phyloP scores from a whole-genome alignment of 257 asterid species.

The Linderniella brevidens region DNA sequence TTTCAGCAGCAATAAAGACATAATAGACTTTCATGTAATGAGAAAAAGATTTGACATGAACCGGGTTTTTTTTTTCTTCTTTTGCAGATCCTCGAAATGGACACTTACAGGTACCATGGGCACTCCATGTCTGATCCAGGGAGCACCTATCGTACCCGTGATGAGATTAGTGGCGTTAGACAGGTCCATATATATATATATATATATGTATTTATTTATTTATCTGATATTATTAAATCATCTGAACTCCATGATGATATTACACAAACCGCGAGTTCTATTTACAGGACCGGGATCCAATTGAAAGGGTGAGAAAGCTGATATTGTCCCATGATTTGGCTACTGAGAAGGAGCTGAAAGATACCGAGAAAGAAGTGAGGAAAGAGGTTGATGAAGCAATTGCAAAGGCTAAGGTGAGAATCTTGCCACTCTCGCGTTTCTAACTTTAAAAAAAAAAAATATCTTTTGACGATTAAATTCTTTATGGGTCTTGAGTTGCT shows the following conservation, averaged over 20 bases:
- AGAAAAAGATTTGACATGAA: too few relatives aligned
- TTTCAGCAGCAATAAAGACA: too few relatives aligned
- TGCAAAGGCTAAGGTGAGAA: conserved; percentile 86
- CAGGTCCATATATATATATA: conserved; percentile 24
- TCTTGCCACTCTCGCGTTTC: too few relatives aligned
- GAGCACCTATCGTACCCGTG: conserved; percentile 98
- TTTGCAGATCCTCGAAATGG: conserved; percentile 92
- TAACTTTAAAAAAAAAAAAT: neutral
- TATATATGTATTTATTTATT: conserved; percentile 7
- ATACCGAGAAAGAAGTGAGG: conserved; percentile 68
- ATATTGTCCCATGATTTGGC: conserved; percentile 62
- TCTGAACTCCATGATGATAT: too few relatives aligned
- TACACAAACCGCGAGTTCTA: too few relatives aligned
- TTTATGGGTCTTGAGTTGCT: too few relatives aligned
- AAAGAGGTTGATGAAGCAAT: conserved; percentile 91
- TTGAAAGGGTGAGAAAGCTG: conserved; percentile 84
- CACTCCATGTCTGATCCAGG: conserved; percentile 99
- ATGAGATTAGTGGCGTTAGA: conserved; percentile 80
- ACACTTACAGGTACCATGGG: conserved; percentile 94
- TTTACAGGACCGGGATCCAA: conserved; percentile 64
- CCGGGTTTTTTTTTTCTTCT: too few relatives aligned
- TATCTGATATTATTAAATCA: too few relatives aligned
- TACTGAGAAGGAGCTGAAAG: conserved; percentile 84
- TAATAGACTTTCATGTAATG: too few relatives aligned
- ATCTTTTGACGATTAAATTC: too few relatives aligned